phyloP scores from a whole-genome alignment of 2,329 filamentous ascomycete genomes.

The Tolypocladium cylindrosporum region DNA sequence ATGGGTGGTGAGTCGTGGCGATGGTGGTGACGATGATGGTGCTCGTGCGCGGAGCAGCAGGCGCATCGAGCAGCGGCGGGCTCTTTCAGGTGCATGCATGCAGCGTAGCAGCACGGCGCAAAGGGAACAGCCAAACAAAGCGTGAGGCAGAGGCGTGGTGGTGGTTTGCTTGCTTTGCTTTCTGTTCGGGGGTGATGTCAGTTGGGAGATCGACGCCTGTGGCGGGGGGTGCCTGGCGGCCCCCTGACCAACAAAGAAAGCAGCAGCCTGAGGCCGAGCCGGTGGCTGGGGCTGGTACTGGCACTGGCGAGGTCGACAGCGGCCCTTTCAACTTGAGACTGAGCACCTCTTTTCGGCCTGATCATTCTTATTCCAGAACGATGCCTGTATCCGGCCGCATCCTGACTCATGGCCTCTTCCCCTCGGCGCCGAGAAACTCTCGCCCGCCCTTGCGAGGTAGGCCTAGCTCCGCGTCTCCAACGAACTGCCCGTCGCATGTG shows the following conservation, averaged over 20 bases:
- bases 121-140: background rate
- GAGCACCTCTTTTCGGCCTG: background rate
- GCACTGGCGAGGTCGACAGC: background rate
- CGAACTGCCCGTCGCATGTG: background rate
- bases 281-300: background rate
- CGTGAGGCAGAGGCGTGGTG: no score
- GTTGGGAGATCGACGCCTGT: background rate
- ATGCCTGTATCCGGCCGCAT: background rate
- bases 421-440: background rate
- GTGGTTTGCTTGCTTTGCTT: background rate
- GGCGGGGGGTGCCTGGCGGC: background rate
- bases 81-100: background rate
- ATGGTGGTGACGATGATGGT: background rate
- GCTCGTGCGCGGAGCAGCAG: background rate
- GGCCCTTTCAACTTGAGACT: background rate
- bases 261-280: background rate
- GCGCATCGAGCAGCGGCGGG: background rate
- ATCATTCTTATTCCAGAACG: background rate
- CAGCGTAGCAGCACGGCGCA: background rate
- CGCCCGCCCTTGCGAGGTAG: background rate
- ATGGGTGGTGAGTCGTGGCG: background rate
- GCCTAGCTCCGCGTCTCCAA: background rate
- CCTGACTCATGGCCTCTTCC: background rate
- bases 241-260: background rate
- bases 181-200: background rate